Evolutionary conservation across 2,329 filamentous ascomycete species (phyloP), one percentile per base, ranked within the genome.

Genomic region (Beauveria sp.): DNA sequence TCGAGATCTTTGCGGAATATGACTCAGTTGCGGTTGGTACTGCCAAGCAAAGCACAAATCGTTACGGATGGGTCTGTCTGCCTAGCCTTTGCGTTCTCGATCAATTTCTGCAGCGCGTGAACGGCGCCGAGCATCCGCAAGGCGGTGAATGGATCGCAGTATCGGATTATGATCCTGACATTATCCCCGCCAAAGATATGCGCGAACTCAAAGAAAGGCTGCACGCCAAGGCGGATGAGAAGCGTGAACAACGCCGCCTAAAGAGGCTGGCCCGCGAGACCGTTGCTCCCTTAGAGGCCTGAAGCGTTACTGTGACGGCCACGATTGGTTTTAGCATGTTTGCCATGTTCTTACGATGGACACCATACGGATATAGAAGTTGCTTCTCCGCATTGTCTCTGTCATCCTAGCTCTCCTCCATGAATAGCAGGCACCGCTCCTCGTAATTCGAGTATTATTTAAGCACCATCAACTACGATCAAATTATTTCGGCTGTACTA

Each of bases 191-290:
- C 3, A 46, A 60, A 4, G n/a, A 60, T 28, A n/a, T 52, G 40
- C 38, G 40, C 18, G 26, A 54, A 42, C 43, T 60, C 2, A 47
- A 47, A 40, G 58, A 53, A 8, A 30, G 58, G 20, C 20, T 60
- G 24, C 58, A 60, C 18, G 10, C 49, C 8, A 45, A 38, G 10
- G 58, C 49, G 3, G 40, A 53, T 16, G 58, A 60, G 40, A 60
- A 60, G 40, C 58, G 49, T 12, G 26, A 59, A n/a, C 34, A 59
- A n/a, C 47, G 57, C 30, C 57, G 57, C 4, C 18, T 59, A 16
- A 59, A 52, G 40, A 47, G 38, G 24, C 30, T 59, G 24, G 43
- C 18, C 26, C 8, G 16, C 43, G 54, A 51, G 49, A 14, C 12
- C 3, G 30, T 34, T 12, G 30, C 30, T 34, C 30, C 2, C 2